These are phyloP conservation scores for Fusarium sp. DNA, from an alignment of 2,329 filamentous ascomycete species.

Conservation along the genomic window DNA sequence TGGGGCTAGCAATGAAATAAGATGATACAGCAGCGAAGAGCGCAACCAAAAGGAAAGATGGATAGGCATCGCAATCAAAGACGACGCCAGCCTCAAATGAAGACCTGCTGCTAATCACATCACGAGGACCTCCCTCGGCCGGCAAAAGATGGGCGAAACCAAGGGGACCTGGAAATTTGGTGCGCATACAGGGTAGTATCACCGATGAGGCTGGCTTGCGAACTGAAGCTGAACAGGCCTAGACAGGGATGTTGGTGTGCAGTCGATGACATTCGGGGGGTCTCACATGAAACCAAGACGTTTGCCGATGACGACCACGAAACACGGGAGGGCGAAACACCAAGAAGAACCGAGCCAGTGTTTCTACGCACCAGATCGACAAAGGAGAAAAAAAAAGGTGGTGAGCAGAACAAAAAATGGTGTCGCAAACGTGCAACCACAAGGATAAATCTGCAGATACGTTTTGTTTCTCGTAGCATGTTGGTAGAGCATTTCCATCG, in stretches of 20 bases:
- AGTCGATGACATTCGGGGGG: conserved; percentile 35
- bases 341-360: conserved; percentile 1
- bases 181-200: conserved; percentile 26
- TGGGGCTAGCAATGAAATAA: neutral
- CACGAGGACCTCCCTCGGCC: neutral
- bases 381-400: neutral
- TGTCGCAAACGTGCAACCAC: neutral
- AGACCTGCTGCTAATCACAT: neutral
- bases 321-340: conserved; percentile 16
- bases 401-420: neutral
- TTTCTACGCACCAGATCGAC: neutral
- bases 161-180: conserved; percentile 22
- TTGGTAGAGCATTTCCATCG: neutral
- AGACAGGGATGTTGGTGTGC: conserved; percentile 19
- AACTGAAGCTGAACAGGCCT: conserved; percentile 33
- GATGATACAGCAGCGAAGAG: neutral
- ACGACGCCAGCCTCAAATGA: neutral
- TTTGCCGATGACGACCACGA: conserved; percentile 33
- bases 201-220: conserved; percentile 36
- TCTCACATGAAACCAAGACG: conserved; percentile 35
- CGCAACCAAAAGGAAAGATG: conserved; percentile 5
- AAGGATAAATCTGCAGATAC: neutral
- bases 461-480: neutral
- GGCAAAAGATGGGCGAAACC: neutral
- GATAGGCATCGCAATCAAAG: conserved; percentile 5